phyloP scores from a whole-genome alignment of 352 stramenopile genomes.

The Phytophthora syringae region DNA sequence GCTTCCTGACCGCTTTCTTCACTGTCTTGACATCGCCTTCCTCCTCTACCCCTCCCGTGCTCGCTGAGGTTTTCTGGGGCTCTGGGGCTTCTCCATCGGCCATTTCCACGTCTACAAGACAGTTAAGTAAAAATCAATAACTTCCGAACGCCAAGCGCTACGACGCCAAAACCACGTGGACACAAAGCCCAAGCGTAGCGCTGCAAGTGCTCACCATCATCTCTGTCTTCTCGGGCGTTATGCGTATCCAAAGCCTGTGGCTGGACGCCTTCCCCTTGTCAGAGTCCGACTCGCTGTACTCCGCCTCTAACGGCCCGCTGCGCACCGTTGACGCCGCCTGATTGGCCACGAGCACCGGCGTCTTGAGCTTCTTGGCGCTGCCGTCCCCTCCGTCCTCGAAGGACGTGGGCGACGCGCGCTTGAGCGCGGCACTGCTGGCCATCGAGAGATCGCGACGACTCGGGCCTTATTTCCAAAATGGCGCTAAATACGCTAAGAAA shows the following conservation, averaged over 20 bases:
- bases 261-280: constrained; percentile 22
- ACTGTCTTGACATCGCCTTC: background rate
- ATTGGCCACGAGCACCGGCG: background rate
- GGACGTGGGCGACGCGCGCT: constrained; percentile 32
- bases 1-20: constrained; percentile 39
- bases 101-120: constrained; percentile 30
- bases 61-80: background rate
- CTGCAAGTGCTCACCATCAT: constrained; percentile 17
- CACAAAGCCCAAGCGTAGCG: constrained; percentile 3
- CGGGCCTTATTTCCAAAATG: constrained; percentile 29
- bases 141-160: constrained; percentile 4
- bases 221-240: background rate
- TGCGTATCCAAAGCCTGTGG: constrained; percentile 6
- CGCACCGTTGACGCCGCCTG: constrained; percentile 5
- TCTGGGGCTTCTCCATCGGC: constrained; percentile 6
- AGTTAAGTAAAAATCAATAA: constrained; percentile 30
- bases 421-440: constrained; percentile 27
- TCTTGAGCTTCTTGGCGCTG: constrained; percentile 34
- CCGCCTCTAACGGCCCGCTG: constrained; percentile 12
- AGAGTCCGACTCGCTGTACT: constrained; percentile 11
- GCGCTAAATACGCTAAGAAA: constrained; percentile 19
- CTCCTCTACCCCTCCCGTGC: background rate
- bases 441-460: constrained; percentile 29
- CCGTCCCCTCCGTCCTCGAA: constrained; percentile 16
- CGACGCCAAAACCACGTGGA: constrained; percentile 13